phyloP scores from a whole-genome alignment of 495 filamentous ascomycete species.

The Tuber magnatum region DNA sequence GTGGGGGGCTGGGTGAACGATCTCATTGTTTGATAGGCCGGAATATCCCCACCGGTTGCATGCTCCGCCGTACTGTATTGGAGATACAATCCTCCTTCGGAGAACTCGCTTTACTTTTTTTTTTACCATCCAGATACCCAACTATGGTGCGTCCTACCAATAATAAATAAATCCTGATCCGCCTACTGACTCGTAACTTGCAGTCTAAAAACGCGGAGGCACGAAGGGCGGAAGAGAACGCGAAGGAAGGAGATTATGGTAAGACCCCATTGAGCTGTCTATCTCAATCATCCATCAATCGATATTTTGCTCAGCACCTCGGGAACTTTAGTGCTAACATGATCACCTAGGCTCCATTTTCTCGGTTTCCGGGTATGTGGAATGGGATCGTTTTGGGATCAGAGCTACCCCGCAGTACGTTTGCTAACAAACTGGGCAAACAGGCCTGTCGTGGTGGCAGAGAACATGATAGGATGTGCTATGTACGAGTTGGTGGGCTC shows the following conservation, averaged over 20 bases:
- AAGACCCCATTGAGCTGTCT: constrained; percentile 25
- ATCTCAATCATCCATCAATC: not conserved
- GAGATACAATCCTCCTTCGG: not conserved
- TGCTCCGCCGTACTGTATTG: not conserved
- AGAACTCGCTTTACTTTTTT: not conserved
- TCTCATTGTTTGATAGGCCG: not conserved
- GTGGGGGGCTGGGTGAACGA: not conserved
- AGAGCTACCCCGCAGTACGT: constrained; percentile 46
- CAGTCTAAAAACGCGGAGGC: constrained; percentile 37
- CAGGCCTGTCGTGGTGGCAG: constrained; percentile 91
- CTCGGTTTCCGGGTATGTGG: constrained; percentile 69
- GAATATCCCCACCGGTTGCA: not conserved
- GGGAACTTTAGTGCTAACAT: constrained; percentile 11
- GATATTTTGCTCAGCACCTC: constrained; percentile 7
- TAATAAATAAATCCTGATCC: not conserved
- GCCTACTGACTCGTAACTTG: constrained; percentile 13
- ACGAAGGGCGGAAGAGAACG: constrained; percentile 44
- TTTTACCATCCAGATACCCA: not conserved
- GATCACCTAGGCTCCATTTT: constrained; percentile 57
- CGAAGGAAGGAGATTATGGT: constrained; percentile 54
- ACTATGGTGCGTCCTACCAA: not conserved
- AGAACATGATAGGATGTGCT: constrained; percentile 97
- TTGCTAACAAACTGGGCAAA: constrained; percentile 29
- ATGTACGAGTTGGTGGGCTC: constrained; percentile 92
- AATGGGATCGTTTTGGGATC: constrained; percentile 37